Base-by-base conservation (phyloP, 768 basidiomycete genomes). In the Kondoa malvinella region DNA sequence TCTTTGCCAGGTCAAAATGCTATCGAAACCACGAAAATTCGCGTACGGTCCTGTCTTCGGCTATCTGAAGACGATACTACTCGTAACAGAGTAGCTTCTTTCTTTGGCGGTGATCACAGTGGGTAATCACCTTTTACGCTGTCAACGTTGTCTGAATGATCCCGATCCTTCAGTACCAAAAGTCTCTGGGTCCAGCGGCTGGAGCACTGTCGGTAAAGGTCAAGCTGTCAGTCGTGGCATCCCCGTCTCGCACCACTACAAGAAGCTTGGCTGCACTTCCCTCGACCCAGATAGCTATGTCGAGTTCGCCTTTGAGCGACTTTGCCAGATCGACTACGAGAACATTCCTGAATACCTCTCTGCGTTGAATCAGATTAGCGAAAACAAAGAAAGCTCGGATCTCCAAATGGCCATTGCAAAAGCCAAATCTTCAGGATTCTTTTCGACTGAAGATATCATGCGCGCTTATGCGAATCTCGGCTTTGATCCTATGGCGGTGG, bases 381-480 rank as follows among this genome's bases (percentile, higher is more conserved):
- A 59, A 2, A 59, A 62, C 17, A 67, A 69, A 17, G 25, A 29
- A 15, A 57, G 68, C 1, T 59, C 65, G 3, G 21, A 15, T 2
- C 67, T 73, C 27, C 34, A 62, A 4, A 57, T 29, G 1, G 61
- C 60, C 50, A 8, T 73, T 33, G 70, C 40, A 0, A 25, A 67
- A 15, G 72, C 70, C n/a, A 56, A 50, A 0, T 69, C 67, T 29
- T 21, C 25, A 3, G 70, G 60, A 3, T 32, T 21, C n/a, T 50
- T 4, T 27, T 29, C 70, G 4, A 17, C 33, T 4, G n/a, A 30
- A 2, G 70, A 72, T 27, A 26, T 74, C 61, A 12, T 30, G 25
- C 56, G 33, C 0, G 72, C 72, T 15, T 69, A 67, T 64, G 1
- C 26, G 0, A 71, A 64, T 21, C 57, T 73, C 8, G 70, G 65